phyloP scores from a whole-genome alignment of 2,329 filamentous ascomycete genomes.

The Claviceps monticola region DNA sequence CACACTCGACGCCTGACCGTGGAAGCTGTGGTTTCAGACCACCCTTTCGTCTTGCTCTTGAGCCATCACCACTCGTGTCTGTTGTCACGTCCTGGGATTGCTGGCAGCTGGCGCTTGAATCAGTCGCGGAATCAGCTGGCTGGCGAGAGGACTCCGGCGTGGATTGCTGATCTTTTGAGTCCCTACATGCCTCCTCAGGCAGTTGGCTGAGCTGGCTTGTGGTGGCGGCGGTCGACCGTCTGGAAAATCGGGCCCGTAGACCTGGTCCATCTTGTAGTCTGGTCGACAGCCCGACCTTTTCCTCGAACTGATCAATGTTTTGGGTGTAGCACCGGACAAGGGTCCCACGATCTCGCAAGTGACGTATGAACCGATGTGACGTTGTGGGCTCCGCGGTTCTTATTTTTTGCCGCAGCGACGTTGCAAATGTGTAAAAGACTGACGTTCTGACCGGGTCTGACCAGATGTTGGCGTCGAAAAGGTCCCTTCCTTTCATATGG shows the following conservation, averaged over 20 bases:
- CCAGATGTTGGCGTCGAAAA: conserved; percentile 61
- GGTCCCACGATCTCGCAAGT: conserved; percentile 51
- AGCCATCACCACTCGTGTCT: not conserved
- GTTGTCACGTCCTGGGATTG: not conserved
- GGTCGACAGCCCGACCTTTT: conserved; percentile 53
- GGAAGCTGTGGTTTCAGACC: conserved; percentile 14
- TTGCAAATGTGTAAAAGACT: conserved; percentile 60
- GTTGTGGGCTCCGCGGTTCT: conserved; percentile 47
- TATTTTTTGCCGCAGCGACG: conserved; percentile 50
- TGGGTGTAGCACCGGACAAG: conserved; percentile 62
- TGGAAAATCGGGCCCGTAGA: conserved; percentile 44
- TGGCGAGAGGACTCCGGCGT: not conserved
- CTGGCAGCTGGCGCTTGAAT: too few relatives aligned
- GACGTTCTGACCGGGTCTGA: conserved; percentile 52
- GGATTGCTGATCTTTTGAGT: conserved; percentile 3
- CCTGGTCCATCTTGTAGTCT: conserved; percentile 48
- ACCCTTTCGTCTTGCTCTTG: too few relatives aligned
- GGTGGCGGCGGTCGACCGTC: conserved; percentile 25
- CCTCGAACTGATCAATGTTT: conserved; percentile 62
- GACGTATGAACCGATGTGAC: conserved; percentile 55
- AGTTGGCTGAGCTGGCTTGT: conserved; percentile 21
- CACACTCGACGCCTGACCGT: conserved; percentile 42
- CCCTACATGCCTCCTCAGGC: conserved; percentile 19
- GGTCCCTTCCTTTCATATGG: conserved; percentile 55
- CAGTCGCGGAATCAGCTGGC: too few relatives aligned